Evolutionary conservation across 192 early-diverging fungal genomes (phyloP).

Genomic region (Jimgerdemannia flammicorona): DNA sequence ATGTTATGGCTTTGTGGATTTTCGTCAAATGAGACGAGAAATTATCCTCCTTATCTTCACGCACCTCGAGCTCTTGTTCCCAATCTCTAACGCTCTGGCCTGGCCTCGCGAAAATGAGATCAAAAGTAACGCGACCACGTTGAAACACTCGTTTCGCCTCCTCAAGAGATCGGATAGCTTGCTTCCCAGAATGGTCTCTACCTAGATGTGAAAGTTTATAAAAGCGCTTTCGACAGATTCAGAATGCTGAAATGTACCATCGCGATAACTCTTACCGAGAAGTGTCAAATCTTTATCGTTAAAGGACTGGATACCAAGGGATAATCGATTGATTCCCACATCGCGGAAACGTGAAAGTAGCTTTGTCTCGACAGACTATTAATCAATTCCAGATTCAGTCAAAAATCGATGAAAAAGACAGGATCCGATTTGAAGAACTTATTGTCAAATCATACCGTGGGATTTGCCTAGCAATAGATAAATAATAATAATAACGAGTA

Average conservation of each 20-base stretch:
- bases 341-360: slow-evolving; percentile 27
- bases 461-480: slow-evolving; percentile 36
- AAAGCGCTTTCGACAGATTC: background rate
- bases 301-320: slow-evolving; percentile 52
- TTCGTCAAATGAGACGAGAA: no score
- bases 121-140: slow-evolving; percentile 37
- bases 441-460: slow-evolving; percentile 32
- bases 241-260: background rate
- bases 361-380: slow-evolving; percentile 27
- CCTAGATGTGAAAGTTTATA: slow-evolving; percentile 10
- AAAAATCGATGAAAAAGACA: background rate
- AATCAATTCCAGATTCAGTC: background rate
- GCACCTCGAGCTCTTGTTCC: slow-evolving; percentile 36
- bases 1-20: no score
- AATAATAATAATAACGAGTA: no score
- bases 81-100: slow-evolving; percentile 41
- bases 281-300: slow-evolving; percentile 26
- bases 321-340: slow-evolving; percentile 48
- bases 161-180: slow-evolving; percentile 35
- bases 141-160: slow-evolving; percentile 40
- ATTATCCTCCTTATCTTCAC: background rate
- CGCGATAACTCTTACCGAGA: slow-evolving; percentile 17
- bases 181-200: slow-evolving; percentile 40
- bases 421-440: no score
- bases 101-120: slow-evolving; percentile 49